Conservation (phyloP, 2,329 filamentous ascomycete species). For the Orbilia blumenaviensis region DNA sequence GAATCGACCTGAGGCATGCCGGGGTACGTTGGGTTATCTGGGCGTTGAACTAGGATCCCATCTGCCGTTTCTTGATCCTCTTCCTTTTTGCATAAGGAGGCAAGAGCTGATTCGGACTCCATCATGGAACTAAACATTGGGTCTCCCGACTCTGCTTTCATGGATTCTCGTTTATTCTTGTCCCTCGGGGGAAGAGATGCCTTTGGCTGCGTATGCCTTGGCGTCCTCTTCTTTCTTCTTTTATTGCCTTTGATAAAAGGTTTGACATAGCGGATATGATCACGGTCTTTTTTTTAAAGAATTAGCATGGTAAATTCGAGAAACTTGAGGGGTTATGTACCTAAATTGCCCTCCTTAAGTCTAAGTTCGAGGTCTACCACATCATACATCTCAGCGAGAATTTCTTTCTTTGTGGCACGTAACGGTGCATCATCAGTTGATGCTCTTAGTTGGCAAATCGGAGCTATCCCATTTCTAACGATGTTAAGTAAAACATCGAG, state of each 20-base stretch:
- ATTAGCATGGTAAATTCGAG: background rate
- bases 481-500: conserved; percentile 26
- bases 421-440: conserved; percentile 38
- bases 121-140: background rate
- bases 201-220: background rate
- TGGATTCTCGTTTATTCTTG: background rate
- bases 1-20: background rate
- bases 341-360: conserved; percentile 19
- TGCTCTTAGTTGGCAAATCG: conserved; percentile 28
- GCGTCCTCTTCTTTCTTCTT: conserved; percentile 18
- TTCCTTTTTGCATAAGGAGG: conserved; percentile 21
- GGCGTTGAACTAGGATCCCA: background rate
- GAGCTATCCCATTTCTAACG: conserved; percentile 26
- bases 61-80: conserved; percentile 15
- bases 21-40: background rate
- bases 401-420: conserved; percentile 33
- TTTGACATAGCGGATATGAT: conserved; percentile 22
- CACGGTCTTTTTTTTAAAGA: background rate
- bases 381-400: conserved; percentile 46
- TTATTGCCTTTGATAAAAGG: conserved; percentile 38
- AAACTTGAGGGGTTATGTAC: background rate
- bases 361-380: conserved; percentile 32
- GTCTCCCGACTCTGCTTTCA: conserved; percentile 7
- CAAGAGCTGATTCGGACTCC: background rate
- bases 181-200: background rate